Conservation (phyloP, 495 filamentous ascomycete genomes). For the Lentithecium fluviatile region DNA sequence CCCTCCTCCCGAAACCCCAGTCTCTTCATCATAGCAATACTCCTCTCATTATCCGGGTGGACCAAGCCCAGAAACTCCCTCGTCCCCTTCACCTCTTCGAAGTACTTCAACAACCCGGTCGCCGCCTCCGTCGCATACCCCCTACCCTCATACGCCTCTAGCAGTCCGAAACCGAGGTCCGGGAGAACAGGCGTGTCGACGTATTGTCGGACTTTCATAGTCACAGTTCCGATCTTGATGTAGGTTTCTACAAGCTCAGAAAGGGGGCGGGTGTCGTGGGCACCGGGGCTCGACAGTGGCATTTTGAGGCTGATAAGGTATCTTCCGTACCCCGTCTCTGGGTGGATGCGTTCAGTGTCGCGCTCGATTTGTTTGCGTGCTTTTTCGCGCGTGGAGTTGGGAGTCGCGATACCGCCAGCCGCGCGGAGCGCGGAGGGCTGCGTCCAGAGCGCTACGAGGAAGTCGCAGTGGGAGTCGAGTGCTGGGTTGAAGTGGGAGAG, state of each 20-base stretch:
- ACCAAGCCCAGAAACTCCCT: constrained; percentile 32
- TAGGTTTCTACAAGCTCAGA: background rate
- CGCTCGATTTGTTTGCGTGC: background rate
- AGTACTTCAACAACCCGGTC: constrained; percentile 39
- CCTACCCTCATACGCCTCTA: constrained; percentile 41
- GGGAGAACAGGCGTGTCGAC: constrained; percentile 38
- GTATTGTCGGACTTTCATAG: constrained; percentile 27
- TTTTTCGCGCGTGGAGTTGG: constrained; percentile 21
- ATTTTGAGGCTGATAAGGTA: background rate
- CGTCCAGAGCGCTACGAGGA: constrained; percentile 44
- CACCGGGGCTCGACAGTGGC: background rate
- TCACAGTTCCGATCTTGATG: background rate
- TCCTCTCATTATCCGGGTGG: constrained; percentile 32
- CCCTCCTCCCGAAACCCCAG: constrained; percentile 42
- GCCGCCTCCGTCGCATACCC: constrained; percentile 47
- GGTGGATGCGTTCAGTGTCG: background rate
- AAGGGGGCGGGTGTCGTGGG: too few species aligned
- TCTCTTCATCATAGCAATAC: constrained; percentile 41
- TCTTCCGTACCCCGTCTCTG: background rate
- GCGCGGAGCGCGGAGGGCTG: constrained; percentile 31
- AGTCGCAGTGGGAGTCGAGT: constrained; percentile 40
- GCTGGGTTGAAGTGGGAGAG: constrained; percentile 40
- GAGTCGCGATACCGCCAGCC: constrained; percentile 6
- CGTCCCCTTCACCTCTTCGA: constrained; percentile 29
- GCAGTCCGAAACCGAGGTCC: constrained; percentile 44